Evolutionary conservation across 1,284 basidiomycete genomes (phyloP).

Genomic region (Tremellales sp.): DNA sequence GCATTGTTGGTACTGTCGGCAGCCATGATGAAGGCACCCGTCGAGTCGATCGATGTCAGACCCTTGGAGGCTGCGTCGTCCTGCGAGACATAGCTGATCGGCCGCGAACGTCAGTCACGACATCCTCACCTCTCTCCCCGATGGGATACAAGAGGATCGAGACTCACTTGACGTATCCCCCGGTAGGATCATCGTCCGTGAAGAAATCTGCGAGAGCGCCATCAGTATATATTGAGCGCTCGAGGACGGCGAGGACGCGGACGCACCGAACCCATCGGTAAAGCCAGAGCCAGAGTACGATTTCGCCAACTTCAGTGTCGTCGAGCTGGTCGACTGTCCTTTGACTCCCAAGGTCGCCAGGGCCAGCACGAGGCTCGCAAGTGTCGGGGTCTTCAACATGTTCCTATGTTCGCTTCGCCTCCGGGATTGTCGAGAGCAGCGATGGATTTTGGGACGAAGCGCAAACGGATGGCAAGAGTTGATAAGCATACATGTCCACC

Average conservation of each 20-base stretch:
- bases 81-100: constrained; percentile 37
- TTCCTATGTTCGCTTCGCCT: too few species aligned
- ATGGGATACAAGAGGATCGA: not conserved
- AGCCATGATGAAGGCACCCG: constrained; percentile 30
- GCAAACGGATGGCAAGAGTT: too few species aligned
- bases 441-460: too few species aligned
- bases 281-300: constrained; percentile 35
- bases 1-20: constrained; percentile 37
- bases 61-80: constrained; percentile 19
- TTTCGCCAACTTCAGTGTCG: constrained; percentile 37
- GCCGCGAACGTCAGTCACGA: not conserved
- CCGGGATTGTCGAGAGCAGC: too few species aligned
- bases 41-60: constrained; percentile 19
- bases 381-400: constrained; percentile 6
- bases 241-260: not conserved
- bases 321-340: constrained; percentile 11
- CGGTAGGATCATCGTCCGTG: constrained; percentile 38
- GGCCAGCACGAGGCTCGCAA: constrained; percentile 2
- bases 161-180: constrained; percentile 37
- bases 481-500: too few species aligned
- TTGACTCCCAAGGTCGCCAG: constrained; percentile 11
- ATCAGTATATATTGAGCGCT: not conserved
- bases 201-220: constrained; percentile 27
- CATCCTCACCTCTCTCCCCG: not conserved
- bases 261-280: constrained; percentile 35